Conservation (phyloP, 208 protist species). For the Trypanosoma grayi region DNA sequence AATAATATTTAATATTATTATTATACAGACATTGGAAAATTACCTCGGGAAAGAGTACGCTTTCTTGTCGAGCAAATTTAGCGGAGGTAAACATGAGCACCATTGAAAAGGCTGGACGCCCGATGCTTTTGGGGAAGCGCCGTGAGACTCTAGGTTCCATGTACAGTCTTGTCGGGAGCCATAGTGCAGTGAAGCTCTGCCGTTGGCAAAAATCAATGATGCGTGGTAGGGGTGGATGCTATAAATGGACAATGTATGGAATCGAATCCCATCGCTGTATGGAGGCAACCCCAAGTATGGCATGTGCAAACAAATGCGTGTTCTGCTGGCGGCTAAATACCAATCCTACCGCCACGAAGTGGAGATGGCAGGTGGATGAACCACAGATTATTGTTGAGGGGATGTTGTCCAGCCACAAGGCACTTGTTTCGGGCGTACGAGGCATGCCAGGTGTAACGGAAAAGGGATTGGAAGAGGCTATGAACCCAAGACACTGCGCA, state of each 20-base stretch:
- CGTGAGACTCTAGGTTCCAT: conserved; percentile 58
- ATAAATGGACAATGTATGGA: conserved; percentile 98
- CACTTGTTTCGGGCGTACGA: conserved; percentile 72
- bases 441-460: conserved; percentile 91
- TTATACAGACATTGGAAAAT: too few relatives aligned
- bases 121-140: conserved; percentile 79
- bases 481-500: conserved; percentile 90
- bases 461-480: conserved; percentile 75
- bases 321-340: conserved; percentile 95
- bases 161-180: conserved; percentile 92
- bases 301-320: conserved; percentile 96
- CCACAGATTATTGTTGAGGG: conserved; percentile 82
- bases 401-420: conserved; percentile 77
- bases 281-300: conserved; percentile 95
- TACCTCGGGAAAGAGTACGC: too few relatives aligned
- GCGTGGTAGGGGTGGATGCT: conserved; percentile 95
- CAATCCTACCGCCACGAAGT: conserved; percentile 90
- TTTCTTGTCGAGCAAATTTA: too few relatives aligned
- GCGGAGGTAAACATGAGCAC: conserved; percentile 6
- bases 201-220: conserved; percentile 98
- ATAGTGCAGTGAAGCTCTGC: conserved; percentile 97
- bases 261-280: conserved; percentile 95
- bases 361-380: conserved; percentile 93
- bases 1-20: too few relatives aligned
- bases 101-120: conserved; percentile 28